phyloP scores from a whole-genome alignment of 73 alveolate species.

The Tetrahymena thermophila region DNA sequence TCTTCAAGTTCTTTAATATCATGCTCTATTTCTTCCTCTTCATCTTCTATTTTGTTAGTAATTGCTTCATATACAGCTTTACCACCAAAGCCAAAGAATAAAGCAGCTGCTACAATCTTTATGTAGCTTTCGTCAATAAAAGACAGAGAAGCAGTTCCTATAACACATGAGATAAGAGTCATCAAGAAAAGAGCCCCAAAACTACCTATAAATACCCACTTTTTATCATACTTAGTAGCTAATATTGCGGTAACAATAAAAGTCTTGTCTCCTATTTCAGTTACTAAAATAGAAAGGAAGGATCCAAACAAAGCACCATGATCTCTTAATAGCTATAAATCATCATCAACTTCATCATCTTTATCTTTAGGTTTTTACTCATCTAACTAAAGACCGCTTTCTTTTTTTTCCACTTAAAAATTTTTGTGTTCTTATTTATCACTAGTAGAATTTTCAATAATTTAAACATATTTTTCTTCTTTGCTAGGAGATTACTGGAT shows the following conservation, averaged over 20 bases:
- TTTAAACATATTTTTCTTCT: not conserved
- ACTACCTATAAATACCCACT: not conserved
- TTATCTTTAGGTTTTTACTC: not conserved
- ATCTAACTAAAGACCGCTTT: not conserved
- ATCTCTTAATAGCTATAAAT: not conserved
- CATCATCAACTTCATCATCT: not conserved
- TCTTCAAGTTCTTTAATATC: not conserved
- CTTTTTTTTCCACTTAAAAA: not conserved
- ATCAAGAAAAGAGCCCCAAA: not conserved
- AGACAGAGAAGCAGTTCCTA: not conserved
- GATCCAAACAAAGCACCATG: not conserved
- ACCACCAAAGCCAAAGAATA: not conserved
- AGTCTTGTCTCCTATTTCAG: not conserved
- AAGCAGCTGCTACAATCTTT: not conserved
- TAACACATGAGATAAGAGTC: not conserved
- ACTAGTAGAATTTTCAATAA: not conserved
- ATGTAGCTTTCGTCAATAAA: not conserved
- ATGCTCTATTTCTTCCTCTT: not conserved
- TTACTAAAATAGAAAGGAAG: not conserved
- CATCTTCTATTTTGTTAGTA: not conserved
- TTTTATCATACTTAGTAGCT: not conserved
- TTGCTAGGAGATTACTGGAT: not conserved
- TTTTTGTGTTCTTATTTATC: not conserved
- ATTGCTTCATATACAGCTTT: not conserved
- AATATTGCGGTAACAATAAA: not conserved